These are phyloP conservation scores for Prototheca stagnorum DNA, from an alignment of 163 green algal species.

Conservation along the genomic window DNA sequence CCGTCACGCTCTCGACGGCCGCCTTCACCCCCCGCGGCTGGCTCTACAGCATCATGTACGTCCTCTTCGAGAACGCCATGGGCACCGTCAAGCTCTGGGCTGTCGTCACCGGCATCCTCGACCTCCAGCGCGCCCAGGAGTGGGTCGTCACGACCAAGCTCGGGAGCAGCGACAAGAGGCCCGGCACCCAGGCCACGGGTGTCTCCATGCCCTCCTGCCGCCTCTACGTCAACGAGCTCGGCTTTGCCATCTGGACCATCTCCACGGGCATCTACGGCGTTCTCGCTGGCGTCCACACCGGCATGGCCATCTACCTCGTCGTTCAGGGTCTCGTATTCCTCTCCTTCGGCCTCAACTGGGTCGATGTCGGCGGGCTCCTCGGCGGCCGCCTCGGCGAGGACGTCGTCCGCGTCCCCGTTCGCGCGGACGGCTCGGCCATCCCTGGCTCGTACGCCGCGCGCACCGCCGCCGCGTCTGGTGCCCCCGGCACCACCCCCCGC, in stretches of 20 bases:
- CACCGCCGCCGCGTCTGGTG: background rate
- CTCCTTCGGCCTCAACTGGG: constrained; percentile 61
- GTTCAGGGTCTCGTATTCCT: constrained; percentile 59
- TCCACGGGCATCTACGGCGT: constrained; percentile 39
- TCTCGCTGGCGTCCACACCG: constrained; percentile 33
- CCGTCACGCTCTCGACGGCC: constrained; percentile 46
- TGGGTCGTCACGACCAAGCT: constrained; percentile 79
- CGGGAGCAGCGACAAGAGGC: constrained; percentile 43
- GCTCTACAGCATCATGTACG: constrained; percentile 55
- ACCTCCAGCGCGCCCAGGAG: constrained; percentile 55
- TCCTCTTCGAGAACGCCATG: constrained; percentile 84
- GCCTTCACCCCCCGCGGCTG: constrained; percentile 49
- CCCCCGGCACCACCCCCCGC: background rate
- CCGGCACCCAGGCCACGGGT: background rate
- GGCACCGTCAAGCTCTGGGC: constrained; percentile 64
- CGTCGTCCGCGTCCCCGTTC: constrained; percentile 6
- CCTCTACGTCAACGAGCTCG: constrained; percentile 30
- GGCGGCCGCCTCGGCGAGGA: constrained; percentile 27
- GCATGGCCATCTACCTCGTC: constrained; percentile 56
- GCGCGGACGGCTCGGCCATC: background rate
- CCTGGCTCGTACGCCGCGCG: background rate
- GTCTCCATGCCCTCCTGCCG: constrained; percentile 41
- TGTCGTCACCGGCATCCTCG: constrained; percentile 43
- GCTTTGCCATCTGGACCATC: constrained; percentile 40
- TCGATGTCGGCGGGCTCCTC: constrained; percentile 46